Evolutionary conservation across 306 rosid species (phyloP), one percentile per base, ranked within the genome.

Genomic region (Fragaria vesca): DNA sequence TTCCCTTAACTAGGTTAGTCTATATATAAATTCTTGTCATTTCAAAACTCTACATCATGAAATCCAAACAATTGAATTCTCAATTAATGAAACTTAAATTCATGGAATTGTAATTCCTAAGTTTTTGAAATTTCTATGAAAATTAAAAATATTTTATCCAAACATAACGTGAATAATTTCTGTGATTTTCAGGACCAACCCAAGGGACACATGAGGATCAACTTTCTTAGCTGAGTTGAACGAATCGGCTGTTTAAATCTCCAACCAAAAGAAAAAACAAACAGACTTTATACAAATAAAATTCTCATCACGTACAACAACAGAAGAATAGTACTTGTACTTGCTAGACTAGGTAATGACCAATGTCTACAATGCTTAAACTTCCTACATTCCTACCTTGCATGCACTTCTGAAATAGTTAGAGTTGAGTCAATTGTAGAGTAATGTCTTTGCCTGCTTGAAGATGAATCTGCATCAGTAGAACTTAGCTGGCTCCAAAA

Each of bases 401-500:
- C 65, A 17, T 51, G 52, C 18, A 76, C 51, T 13, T 76, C 80
- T 52, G 80, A 66, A 21, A 66, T 52, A 61, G 74, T 38, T 48
- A 76, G 43, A 26, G 43, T 65, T 16, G 69, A 65, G 4, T 76
- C 73, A 52, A 66, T 63, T 66, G 48, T 36, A 40, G 80, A 66
- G 21, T 20, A 32, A 46, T 66, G 74, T 52, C 54, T 51, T 4
- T 76, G 80, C 66, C 80, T 51, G 6, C n/a, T 76, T 52, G 80
- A 76, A 76, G 80, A 76, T 50, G 74, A 51, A 30, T 51, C 73
- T 48, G 73, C 80, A 66, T 51, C 66, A 8, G 54, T 24, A 4
- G 67, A 67, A 26, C 50, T 51, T 15, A 76, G 38, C 63, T 76
- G 73, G 42, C 73, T 52, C 66, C 54, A 66, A 16, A 36, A 76